Conservation (phyloP, 2,329 filamentous ascomycete genomes). For the Didymella keratinophila region DNA sequence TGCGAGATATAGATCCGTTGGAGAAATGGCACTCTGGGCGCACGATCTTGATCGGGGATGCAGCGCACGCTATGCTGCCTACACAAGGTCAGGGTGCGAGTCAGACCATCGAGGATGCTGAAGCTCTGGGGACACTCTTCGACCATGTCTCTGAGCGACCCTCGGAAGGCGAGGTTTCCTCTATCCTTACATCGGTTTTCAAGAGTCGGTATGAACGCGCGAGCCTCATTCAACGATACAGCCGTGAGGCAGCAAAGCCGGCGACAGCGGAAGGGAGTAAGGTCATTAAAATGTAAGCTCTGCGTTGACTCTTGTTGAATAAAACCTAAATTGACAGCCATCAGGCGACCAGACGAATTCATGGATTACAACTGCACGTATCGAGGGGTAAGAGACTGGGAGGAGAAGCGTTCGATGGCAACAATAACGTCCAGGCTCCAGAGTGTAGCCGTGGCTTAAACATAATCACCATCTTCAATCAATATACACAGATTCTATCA, state of each 20-base stretch:
- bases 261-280: background rate
- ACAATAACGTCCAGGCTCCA: background rate
- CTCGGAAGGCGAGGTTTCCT: background rate
- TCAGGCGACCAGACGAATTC: constrained; percentile 51
- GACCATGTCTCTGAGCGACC: background rate
- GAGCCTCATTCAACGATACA: background rate
- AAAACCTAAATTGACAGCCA: background rate
- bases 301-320: no score
- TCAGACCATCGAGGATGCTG: constrained; percentile 63
- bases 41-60: constrained; percentile 64
- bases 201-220: background rate
- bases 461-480: background rate
- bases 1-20: constrained; percentile 56
- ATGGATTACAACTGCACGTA: constrained; percentile 55
- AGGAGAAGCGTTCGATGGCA: constrained; percentile 15
- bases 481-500: background rate
- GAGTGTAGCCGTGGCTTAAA: background rate
- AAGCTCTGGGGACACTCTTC: background rate
- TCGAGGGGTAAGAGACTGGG: constrained; percentile 48
- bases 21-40: constrained; percentile 56
- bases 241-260: background rate
- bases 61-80: constrained; percentile 64
- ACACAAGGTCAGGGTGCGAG: constrained; percentile 63
- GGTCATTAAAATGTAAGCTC: background rate
- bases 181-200: background rate